Evolutionary conservation across 345 rosid species (phyloP), one percentile per base, ranked within the genome.

Genomic region (Gossypium stocksii): DNA sequence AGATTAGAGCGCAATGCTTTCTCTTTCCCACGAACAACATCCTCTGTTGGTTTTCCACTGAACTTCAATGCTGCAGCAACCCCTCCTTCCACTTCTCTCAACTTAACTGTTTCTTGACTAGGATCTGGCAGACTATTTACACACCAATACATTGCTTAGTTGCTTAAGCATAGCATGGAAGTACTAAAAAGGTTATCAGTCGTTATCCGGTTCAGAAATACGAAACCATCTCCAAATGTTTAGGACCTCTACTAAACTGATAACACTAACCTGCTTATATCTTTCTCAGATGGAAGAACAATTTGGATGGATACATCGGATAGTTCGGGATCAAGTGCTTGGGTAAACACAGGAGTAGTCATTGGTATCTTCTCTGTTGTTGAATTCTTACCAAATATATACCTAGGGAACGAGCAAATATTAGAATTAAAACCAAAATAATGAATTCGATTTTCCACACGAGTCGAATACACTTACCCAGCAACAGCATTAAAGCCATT

Each of bases 1-100:
- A 92, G 80, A 82, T 74, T 81, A 15, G 88, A 78, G 45, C 86
- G 88, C 72, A 89, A 79, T 77, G 74, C 87, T 73, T 70, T 91
- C 81, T 88, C 97, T 82, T 89, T 91, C 79, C 54, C 74, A 0
- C 61, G 70, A 63, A 89, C 87, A 71, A 84, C 71, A 16, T 88
- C 93, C 79, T 94, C 91, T 7, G 87, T 82, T 3, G 96, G 91
- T 80, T 89, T 88, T 77, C 98, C 97, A 80, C 97, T 94, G 81
- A 92, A 92, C 83, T 89, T 92, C 43, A 84, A 52, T 52, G 78
- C 95, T 0, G 96, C 96, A 79, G 90, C 94, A 69, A 81, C 74
- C n/a, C 96, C 90, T 51, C 93, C 94, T 80, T 89, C 94, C 63
- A 83, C 77, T 62, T 88, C 83, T 84, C 89, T 91, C 81, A 94